Evolutionary conservation across 2,329 filamentous ascomycete genomes (phyloP), one percentile per base, ranked within the genome.

Genomic region (Colletotrichum costaricense): DNA sequence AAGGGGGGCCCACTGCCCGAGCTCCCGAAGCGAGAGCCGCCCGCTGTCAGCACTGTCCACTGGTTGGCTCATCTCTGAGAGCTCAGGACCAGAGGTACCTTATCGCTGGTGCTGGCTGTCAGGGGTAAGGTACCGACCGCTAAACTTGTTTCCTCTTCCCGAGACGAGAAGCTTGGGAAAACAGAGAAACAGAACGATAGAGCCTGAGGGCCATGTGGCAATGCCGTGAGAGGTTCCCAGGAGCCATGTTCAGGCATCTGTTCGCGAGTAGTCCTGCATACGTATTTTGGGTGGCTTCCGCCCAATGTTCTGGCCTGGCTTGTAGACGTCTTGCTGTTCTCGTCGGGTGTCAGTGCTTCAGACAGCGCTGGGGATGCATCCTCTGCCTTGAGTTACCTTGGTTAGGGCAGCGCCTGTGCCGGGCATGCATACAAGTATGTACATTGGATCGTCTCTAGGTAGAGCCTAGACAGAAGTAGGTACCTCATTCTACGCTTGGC

Each of bases 1-100:
- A 16, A 3, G 14, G 5, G 5, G 6, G 59, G 30, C 35, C 62
- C 71, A 73, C 67, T 12, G 33, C 56, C 67, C 56, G 35, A 71
- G 71, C 71, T 73, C 62, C 71, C 56, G 60, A 49, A 71, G 60
- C 67, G 71, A 65, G 69, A 65, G 70, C 67, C 60, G 55, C 67
- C 59, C 58, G 54, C 42, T 63, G 58, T 30, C 54, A 49, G 68
- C 68, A 71, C 63, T 64, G 55, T 71, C 42, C 42, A 30, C 54
- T 46, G 55, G 62, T 54, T 70, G 67, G 57, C 57, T 56, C 35
- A 55, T 3, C 16, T 49, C 16, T 14, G 9, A 33, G 8, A 8
- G 26, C 28, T 59, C 30, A 14, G 24, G 12, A 38, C n/a, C 8
- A 19, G 57, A 38, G 46, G 63, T 30, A 49, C 60, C 63, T 67